phyloP scores from a whole-genome alignment of 345 rosid species.

The Clausena lansium region DNA sequence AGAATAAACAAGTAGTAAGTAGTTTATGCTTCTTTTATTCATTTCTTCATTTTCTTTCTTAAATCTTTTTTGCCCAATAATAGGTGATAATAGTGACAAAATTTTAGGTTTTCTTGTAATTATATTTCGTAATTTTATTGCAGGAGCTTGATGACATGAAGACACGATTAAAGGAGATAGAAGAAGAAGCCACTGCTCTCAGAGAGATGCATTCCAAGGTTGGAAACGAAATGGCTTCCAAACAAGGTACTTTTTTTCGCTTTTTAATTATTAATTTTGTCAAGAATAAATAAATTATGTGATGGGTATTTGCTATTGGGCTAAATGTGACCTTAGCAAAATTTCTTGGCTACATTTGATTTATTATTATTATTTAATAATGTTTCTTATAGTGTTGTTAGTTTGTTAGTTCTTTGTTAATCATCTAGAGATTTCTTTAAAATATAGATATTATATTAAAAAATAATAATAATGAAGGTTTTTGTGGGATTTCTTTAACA shows the following conservation, averaged over 20 bases:
- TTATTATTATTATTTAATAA: neutral
- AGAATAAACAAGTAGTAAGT: slow-evolving; percentile 32
- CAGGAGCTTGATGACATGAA: slow-evolving; percentile 57
- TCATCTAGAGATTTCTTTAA: no score
- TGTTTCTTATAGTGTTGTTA: neutral
- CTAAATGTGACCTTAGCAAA: neutral
- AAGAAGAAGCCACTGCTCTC: slow-evolving; percentile 56
- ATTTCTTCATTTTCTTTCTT: neutral
- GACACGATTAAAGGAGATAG: slow-evolving; percentile 58
- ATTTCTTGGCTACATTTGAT: no score
- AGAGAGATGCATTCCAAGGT: slow-evolving; percentile 61
- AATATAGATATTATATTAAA: neutral
- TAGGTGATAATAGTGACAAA: no score
- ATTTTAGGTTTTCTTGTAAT: neutral
- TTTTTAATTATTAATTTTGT: neutral
- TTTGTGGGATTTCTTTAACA: neutral
- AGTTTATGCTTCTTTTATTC: neutral
- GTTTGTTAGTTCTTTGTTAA: neutral
- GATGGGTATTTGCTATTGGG: neutral
- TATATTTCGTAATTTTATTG: neutral
- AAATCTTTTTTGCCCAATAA: neutral
- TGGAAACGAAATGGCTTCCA: slow-evolving; percentile 51
- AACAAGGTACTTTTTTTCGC: slow-evolving; percentile 30
- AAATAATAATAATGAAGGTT: neutral
- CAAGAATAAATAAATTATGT: neutral